Base-by-base conservation (phyloP, 2,329 filamentous ascomycete species). In the Davidsoniella australis region DNA sequence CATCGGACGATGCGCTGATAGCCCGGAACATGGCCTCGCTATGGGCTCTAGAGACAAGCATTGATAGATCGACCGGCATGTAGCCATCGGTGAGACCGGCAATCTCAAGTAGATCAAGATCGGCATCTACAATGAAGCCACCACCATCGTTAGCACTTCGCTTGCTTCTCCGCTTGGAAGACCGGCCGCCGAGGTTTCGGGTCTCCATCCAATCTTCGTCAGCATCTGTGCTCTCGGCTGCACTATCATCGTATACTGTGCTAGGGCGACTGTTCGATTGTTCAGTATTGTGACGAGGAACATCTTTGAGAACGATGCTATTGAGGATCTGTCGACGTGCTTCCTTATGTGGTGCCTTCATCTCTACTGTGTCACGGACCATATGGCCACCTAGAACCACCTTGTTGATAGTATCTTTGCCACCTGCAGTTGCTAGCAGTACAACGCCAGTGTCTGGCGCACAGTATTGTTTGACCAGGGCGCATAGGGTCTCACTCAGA, bases 71-170 rank as follows among this genome's bases (percentile, higher is more conserved):
- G 3, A 88, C 91, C 1, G 91, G 89, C 88, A 96, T 95, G 61
- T 96, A 98, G 1, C 91, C 91, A 60, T 98, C 91, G 0, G 89
- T 96, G 57, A 89, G 82, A 1, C 91, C 88, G 16, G 93, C 87
- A 50, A 98, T 73, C 55, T 96, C 89, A 7, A 96, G 75, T 51
- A 96, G 85, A 61, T 98, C 91, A 8, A 98, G 75, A 45, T 82
- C 75, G 0, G 76, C 67, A 51, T 87, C 82, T 5, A 94, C 67
- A 1, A 80, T 65, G 58, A 94, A 91, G 0, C 81, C 82, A 48
- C 75, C 73, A 3, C 66, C 62, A 44, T 48, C 9, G 58, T 58
- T 1, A n/a, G 17, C 20, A 23, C 36, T 46, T 36, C 24, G 38
- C 37, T 17, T 38, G 63, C 33, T 66, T 63, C 53, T 74, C 78